phyloP scores from a whole-genome alignment of 1,284 basidiomycete genomes.

The Pseudozyma pruni region DNA sequence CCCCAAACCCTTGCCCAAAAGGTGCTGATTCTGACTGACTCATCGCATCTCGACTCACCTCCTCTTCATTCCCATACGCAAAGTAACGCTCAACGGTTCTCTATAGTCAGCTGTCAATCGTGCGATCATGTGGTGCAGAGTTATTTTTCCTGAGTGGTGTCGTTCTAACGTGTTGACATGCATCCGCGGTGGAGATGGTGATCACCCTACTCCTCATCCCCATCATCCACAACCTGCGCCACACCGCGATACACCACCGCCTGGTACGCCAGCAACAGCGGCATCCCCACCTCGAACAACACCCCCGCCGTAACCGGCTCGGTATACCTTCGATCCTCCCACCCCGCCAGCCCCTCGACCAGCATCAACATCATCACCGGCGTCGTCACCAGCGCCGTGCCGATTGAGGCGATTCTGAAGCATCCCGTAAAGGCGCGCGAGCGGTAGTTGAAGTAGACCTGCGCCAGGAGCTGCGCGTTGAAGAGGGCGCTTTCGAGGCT shows the following conservation, averaged over 20 bases:
- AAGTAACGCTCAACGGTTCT: too few relatives aligned
- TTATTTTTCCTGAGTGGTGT: too few relatives aligned
- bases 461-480: background rate
- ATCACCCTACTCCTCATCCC: constrained; percentile 14
- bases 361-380: background rate
- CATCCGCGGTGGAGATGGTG: too few relatives aligned
- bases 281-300: background rate
- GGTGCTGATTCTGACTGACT: too few relatives aligned
- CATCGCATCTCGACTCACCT: too few relatives aligned
- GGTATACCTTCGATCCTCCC: background rate
- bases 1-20: too few relatives aligned
- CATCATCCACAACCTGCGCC: constrained; percentile 8
- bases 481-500: background rate
- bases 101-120: too few relatives aligned
- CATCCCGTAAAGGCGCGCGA: constrained; percentile 8
- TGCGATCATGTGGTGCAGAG: too few relatives aligned
- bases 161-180: too few relatives aligned
- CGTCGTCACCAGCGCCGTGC: background rate
- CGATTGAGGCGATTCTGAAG: constrained; percentile 9
- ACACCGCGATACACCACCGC: constrained; percentile 9
- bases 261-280: constrained; percentile 2
- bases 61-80: too few relatives aligned
- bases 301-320: background rate
- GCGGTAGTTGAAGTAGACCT: constrained; percentile 11
- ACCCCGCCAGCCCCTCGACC: background rate